Evolutionary conservation across 75 land plant species (phyloP).

Genomic region (Picea sitchensis): DNA sequence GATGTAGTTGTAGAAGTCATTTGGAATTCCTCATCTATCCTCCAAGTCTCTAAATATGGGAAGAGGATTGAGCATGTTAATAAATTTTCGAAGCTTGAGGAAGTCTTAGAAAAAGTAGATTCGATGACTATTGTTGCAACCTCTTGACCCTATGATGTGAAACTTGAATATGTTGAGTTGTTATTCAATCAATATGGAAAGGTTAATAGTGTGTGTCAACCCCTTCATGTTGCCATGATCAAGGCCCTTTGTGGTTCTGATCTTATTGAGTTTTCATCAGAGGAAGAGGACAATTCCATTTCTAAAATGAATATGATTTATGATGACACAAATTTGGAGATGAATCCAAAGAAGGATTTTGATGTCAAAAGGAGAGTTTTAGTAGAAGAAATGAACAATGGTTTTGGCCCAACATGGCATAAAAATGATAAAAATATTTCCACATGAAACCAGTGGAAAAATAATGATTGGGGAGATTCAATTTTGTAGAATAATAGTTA

Average conservation of each 20-base stretch:
- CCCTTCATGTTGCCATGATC: slow-evolving; percentile 63
- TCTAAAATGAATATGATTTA: slow-evolving; percentile 52
- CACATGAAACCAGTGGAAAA: too few species aligned
- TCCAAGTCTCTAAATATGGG: slow-evolving; percentile 86
- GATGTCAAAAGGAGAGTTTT: too few species aligned
- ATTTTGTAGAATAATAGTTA: too few species aligned
- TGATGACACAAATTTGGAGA: slow-evolving; percentile 51
- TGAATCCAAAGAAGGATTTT: too few species aligned
- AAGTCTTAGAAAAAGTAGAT: slow-evolving; percentile 72
- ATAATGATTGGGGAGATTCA: too few species aligned
- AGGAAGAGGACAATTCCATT: slow-evolving; percentile 67
- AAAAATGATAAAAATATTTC: too few species aligned
- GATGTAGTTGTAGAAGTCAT: slow-evolving; percentile 79
- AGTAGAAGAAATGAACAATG: too few species aligned
- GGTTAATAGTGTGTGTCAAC: slow-evolving; percentile 90
- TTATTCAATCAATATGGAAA: slow-evolving; percentile 62
- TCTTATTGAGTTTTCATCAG: slow-evolving; percentile 74
- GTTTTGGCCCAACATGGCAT: too few species aligned
- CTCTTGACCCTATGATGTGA: slow-evolving; percentile 65
- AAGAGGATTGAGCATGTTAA: slow-evolving; percentile 68
- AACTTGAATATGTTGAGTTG: slow-evolving; percentile 62
- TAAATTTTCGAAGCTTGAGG: slow-evolving; percentile 57
- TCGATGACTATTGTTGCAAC: slow-evolving; percentile 74
- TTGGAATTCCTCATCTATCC: slow-evolving; percentile 50
- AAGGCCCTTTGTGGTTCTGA: slow-evolving; percentile 79